These are phyloP conservation scores for Rhizopogon rudus DNA, from an alignment of 768 basidiomycete genomes.

Conservation along the genomic window DNA sequence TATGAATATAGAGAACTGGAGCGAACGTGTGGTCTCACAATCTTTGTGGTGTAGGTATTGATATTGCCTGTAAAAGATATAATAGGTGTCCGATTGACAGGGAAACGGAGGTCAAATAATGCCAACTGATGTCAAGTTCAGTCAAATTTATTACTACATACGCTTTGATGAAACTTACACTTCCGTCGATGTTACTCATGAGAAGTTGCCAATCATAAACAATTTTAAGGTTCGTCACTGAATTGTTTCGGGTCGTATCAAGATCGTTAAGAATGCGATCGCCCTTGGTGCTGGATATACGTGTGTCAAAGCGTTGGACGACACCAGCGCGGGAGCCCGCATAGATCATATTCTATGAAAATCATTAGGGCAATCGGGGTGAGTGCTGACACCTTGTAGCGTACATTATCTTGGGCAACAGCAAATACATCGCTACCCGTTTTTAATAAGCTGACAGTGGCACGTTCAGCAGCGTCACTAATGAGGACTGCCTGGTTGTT, in stretches of 20 bases:
- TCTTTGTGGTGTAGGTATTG: slow-evolving; percentile 45
- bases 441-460: slow-evolving; percentile 33
- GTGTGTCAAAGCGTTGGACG: slow-evolving; percentile 55
- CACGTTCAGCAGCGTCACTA: slow-evolving; percentile 39
- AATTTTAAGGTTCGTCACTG: slow-evolving; percentile 50
- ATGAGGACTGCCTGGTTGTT: slow-evolving; percentile 48
- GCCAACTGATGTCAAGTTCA: slow-evolving; percentile 41
- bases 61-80: slow-evolving; percentile 49
- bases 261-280: slow-evolving; percentile 36
- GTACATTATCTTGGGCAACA: slow-evolving; percentile 47
- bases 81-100: slow-evolving; percentile 37
- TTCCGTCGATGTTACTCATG: slow-evolving; percentile 53
- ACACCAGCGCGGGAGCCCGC: slow-evolving; percentile 58
- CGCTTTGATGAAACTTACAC: slow-evolving; percentile 33
- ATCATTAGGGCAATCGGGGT: not conserved
- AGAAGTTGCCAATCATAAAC: slow-evolving; percentile 50
- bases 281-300: slow-evolving; percentile 31
- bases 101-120: slow-evolving; percentile 59
- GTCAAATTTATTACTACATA: not conserved
- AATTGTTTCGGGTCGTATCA: slow-evolving; percentile 32
- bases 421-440: slow-evolving; percentile 64
- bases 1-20: slow-evolving; percentile 2
- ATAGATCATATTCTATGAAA: slow-evolving; percentile 43
- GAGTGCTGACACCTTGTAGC: slow-evolving; percentile 1
- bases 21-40: slow-evolving; percentile 36